Evolutionary conservation across 2,329 filamentous ascomycete species (phyloP).

Genomic region (Xylariomycetidae sp.): DNA sequence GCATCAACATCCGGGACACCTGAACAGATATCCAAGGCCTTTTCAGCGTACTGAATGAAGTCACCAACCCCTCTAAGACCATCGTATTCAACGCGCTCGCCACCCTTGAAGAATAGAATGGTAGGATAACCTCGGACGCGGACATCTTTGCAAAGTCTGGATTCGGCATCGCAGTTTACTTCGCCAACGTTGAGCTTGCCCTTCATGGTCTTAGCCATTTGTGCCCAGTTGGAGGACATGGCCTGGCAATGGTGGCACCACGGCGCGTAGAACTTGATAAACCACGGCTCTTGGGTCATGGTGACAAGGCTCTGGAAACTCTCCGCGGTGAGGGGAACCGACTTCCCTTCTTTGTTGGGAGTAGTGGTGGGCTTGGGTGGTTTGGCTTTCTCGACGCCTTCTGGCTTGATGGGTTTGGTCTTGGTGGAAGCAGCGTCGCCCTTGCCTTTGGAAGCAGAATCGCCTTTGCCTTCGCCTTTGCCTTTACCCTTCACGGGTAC

Average conservation of each 20-base stretch:
- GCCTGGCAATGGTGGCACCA: constrained; percentile 97
- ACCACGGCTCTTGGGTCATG: constrained; percentile 86
- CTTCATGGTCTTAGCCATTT: constrained; percentile 87
- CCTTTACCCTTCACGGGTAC: constrained; percentile 24
- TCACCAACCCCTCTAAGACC: constrained; percentile 90
- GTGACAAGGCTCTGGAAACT: constrained; percentile 83
- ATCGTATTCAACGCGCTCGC: constrained; percentile 87
- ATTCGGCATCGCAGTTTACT: constrained; percentile 87
- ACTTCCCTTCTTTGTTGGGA: constrained; percentile 71
- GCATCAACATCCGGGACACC: constrained; percentile 79
- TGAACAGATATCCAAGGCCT: constrained; percentile 69
- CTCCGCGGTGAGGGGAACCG: constrained; percentile 71
- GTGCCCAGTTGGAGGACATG: constrained; percentile 82
- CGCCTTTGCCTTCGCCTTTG: constrained; percentile 2
- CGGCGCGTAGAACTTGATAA: constrained; percentile 97
- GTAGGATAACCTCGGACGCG: constrained; percentile 77
- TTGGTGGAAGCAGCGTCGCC: constrained; percentile 7
- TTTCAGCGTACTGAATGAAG: constrained; percentile 78
- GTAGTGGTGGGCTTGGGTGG: constrained; percentile 47
- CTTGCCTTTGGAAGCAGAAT: not conserved
- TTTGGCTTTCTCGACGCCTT: constrained; percentile 25
- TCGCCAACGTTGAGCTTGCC: constrained; percentile 87
- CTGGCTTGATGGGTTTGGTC: constrained; percentile 15
- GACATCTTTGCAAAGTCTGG: constrained; percentile 87
- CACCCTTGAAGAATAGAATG: constrained; percentile 85